phyloP scores from a whole-genome alignment of 805 yeast species.

The Saccharomycopsis javanensis region DNA sequence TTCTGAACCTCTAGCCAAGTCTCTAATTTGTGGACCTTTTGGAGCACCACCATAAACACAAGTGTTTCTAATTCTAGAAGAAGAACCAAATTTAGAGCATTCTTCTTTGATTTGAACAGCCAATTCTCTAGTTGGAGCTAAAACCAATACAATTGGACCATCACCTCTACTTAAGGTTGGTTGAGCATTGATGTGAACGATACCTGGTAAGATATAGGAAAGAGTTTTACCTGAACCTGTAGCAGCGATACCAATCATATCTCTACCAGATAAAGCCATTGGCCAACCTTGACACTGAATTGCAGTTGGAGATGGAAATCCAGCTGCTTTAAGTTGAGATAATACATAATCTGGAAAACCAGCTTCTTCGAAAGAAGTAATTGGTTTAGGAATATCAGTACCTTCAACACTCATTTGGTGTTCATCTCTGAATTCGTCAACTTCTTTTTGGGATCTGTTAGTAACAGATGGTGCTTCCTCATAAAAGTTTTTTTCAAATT shows the following conservation, averaged over 20 bases:
- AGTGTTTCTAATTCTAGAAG: slow-evolving; percentile 90
- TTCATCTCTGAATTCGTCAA: slow-evolving; percentile 65
- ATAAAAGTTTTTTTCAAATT: slow-evolving; percentile 92
- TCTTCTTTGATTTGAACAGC: slow-evolving; percentile 96
- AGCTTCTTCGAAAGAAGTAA: slow-evolving; percentile 88
- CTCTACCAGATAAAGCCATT: slow-evolving; percentile 98
- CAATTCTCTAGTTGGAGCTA: slow-evolving; percentile 98
- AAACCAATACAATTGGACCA: slow-evolving; percentile 91
- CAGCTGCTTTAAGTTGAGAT: slow-evolving; percentile 79
- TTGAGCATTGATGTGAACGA: slow-evolving; percentile 97
- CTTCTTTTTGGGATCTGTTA: slow-evolving; percentile 63
- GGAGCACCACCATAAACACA: slow-evolving; percentile 99
- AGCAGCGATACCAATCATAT: slow-evolving; percentile 97
- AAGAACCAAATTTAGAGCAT: slow-evolving; percentile 86
- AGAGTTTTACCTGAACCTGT: slow-evolving; percentile 99
- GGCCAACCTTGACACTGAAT: slow-evolving; percentile 99
- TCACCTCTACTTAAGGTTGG: slow-evolving; percentile 89
- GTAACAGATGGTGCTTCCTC: slow-evolving; percentile 74
- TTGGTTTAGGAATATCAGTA: slow-evolving; percentile 85
- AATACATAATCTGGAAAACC: slow-evolving; percentile 95
- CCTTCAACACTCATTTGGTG: slow-evolving; percentile 84
- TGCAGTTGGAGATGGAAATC: slow-evolving; percentile 89
- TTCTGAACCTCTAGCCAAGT: slow-evolving; percentile 89
- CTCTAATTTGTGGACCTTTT: slow-evolving; percentile 95
- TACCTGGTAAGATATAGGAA: slow-evolving; percentile 93